Percentiles rank a stretch among this genome's conserved stretches.
phyloP scores from a whole-genome alignment of 257 asterid species.

The Coffea canephora region DNA sequence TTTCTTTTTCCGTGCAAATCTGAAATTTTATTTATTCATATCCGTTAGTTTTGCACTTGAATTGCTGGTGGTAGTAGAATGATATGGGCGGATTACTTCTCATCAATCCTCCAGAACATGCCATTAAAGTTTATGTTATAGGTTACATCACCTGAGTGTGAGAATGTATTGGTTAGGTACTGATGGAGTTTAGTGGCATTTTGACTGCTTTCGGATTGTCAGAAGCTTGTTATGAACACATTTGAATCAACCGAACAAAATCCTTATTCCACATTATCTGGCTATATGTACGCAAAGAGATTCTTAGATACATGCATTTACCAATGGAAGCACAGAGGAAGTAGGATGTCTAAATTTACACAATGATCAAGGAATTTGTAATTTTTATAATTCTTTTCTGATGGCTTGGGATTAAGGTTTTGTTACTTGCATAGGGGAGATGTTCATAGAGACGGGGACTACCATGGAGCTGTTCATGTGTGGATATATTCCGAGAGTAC shows the following conservation, averaged over 20 bases:
- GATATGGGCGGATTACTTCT: neutral
- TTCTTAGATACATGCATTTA: neutral
- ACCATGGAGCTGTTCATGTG: constrained; percentile 90
- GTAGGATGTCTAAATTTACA: neutral
- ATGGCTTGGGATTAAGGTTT: constrained; percentile 10
- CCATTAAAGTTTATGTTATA: neutral
- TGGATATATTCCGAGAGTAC: constrained; percentile 93
- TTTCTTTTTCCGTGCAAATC: neutral
- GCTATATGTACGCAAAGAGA: neutral
- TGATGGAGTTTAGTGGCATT: neutral
- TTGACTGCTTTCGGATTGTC: neutral
- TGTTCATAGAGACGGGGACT: constrained; percentile 89
- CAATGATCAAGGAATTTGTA: neutral
- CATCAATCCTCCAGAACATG: no score
- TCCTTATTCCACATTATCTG: neutral
- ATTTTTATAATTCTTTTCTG: neutral
- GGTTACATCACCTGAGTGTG: neutral
- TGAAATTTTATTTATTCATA: neutral
- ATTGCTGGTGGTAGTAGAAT: neutral
- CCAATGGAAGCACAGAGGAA: neutral
- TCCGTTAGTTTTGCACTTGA: neutral
- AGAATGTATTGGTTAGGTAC: neutral
- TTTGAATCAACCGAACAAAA: neutral
- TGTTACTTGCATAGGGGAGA: constrained; percentile 45
- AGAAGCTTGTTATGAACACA: neutral